Percentiles rank a stretch among this genome's conserved stretches.
phyloP scores from a whole-genome alignment of 1,139 yeast genomes.

The Lodderomyces margitis region DNA sequence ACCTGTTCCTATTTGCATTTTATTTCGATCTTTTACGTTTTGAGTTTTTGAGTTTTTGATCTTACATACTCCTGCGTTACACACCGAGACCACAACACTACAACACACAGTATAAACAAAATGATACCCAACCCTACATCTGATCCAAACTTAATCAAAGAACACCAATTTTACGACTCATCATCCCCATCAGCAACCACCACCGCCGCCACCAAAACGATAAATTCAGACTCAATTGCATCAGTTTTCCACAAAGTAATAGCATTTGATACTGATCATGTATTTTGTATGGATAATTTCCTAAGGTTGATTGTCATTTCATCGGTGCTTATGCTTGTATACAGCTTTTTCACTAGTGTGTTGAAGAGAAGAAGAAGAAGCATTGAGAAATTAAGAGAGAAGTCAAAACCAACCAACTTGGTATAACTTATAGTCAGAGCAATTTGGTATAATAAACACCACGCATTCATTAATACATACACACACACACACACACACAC shows the following conservation, averaged over 20 bases:
- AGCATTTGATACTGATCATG: slow-evolving; percentile 1
- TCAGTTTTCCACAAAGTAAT: not conserved
- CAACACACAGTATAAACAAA: not conserved
- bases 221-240: not conserved
- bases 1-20: too few species aligned
- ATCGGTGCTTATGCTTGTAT: not conserved
- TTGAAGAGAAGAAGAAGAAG: slow-evolving; percentile 3
- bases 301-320: slow-evolving; percentile 2
- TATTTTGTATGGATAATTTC: slow-evolving; percentile 3
- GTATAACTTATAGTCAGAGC: slow-evolving; percentile 4
- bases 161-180: slow-evolving; percentile 27
- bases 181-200: not conserved
- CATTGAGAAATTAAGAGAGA: slow-evolving; percentile 2
- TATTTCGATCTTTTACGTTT: too few species aligned
- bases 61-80: too few species aligned
- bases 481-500: too few species aligned
- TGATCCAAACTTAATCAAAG: slow-evolving; percentile 25
- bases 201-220: not conserved
- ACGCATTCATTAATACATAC: too few species aligned
- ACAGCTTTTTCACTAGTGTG: not conserved
- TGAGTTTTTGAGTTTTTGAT: too few species aligned
- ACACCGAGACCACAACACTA: not conserved
- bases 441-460: slow-evolving; percentile 1
- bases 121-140: slow-evolving; percentile 21
- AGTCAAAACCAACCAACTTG: slow-evolving; percentile 2